These are phyloP conservation scores for Knoxia roxburghii DNA, from an alignment of 257 asterid genomes.

Conservation along the genomic window DNA sequence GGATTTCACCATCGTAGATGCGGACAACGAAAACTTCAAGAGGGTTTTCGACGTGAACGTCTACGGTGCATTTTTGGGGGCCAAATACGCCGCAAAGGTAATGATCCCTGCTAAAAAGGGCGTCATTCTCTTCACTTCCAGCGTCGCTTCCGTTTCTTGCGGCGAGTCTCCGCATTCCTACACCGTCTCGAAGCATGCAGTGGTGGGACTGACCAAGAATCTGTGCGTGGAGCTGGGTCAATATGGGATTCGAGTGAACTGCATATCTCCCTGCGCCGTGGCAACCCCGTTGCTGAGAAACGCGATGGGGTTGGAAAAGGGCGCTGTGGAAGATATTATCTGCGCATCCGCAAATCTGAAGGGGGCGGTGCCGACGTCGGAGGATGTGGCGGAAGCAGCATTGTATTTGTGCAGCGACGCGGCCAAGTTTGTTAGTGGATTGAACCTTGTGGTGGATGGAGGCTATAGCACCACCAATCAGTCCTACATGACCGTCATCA, in stretches of 20 bases:
- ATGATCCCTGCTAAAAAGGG: constrained; percentile 76
- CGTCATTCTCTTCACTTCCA: constrained; percentile 50
- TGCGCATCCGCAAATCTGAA: constrained; percentile 53
- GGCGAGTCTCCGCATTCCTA: constrained; percentile 69
- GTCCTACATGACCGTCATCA: constrained; percentile 34
- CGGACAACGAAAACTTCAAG: constrained; percentile 50
- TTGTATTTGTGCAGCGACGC: constrained; percentile 57
- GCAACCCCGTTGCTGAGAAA: constrained; percentile 53
- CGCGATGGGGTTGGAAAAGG: constrained; percentile 41
- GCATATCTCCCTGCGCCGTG: constrained; percentile 72
- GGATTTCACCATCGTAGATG: constrained; percentile 42
- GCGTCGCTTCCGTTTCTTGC: constrained; percentile 41
- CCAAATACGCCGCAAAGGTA: constrained; percentile 64
- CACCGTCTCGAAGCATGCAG: constrained; percentile 60
- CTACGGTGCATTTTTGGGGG: constrained; percentile 56
- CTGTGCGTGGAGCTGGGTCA: constrained; percentile 67
- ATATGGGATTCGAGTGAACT: constrained; percentile 61
- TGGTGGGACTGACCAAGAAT: constrained; percentile 63
- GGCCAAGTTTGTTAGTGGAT: constrained; percentile 57
- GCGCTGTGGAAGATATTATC: constrained; percentile 44
- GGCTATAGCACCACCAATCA: constrained; percentile 67
- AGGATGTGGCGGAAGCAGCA: constrained; percentile 88
- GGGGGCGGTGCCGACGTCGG: constrained; percentile 48
- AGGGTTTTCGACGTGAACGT: constrained; percentile 66
- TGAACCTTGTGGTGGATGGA: constrained; percentile 70